Evolutionary conservation across 2,329 filamentous ascomycete genomes (phyloP).

Genomic region (Pseudofabraea citricarpa): DNA sequence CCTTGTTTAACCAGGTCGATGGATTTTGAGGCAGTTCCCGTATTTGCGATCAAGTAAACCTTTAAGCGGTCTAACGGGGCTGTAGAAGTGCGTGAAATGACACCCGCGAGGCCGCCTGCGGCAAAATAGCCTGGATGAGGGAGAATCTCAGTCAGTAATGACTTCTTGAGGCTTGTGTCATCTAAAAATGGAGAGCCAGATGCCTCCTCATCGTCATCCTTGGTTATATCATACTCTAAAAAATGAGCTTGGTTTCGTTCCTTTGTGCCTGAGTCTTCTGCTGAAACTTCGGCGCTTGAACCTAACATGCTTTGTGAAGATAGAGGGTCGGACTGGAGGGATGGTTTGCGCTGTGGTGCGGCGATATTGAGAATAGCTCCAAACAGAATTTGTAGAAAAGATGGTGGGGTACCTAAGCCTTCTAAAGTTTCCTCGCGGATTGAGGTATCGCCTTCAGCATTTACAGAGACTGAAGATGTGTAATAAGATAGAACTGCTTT

Average conservation of each 20-base stretch:
- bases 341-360: conserved; percentile 27
- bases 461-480: conserved; percentile 81
- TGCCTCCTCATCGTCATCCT: conserved; percentile 7
- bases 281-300: conserved; percentile 2
- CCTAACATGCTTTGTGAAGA: background rate
- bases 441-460: conserved; percentile 87
- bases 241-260: conserved; percentile 11
- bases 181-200: conserved; percentile 9
- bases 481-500: conserved; percentile 87
- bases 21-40: conserved; percentile 52
- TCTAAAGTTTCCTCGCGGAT: conserved; percentile 87
- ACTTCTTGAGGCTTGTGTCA: conserved; percentile 13
- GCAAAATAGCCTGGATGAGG: conserved; percentile 96
- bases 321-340: background rate
- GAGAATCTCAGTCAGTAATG: conserved; percentile 36
- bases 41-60: conserved; percentile 95
- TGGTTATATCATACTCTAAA: conserved; percentile 7
- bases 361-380: conserved; percentile 70
- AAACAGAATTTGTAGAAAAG: conserved; percentile 69
- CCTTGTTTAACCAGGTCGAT: conserved; percentile 68
- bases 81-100: conserved; percentile 90
- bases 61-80: conserved; percentile 95
- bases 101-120: conserved; percentile 90
- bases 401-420: conserved; percentile 82
- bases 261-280: conserved; percentile 9